Evolutionary conservation across 2,329 filamentous ascomycete species (phyloP).

Genomic region (Lojkania enalia): DNA sequence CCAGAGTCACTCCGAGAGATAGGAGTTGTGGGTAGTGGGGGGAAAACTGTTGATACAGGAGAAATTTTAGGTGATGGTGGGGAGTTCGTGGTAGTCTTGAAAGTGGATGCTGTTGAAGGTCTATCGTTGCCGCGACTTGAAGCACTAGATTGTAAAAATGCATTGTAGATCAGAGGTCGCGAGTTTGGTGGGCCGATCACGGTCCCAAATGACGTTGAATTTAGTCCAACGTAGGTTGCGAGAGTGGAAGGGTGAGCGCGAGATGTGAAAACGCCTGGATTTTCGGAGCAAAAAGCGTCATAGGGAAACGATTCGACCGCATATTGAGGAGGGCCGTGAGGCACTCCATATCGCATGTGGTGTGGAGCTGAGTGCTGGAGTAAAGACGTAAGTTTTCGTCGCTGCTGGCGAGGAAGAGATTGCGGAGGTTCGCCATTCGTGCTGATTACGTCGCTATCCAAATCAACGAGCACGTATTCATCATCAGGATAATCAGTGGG

Average conservation of each 20-base stretch:
- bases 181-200: conserved; percentile 56
- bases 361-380: conserved; percentile 90
- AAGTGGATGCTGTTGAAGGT: conserved; percentile 58
- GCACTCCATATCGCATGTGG: conserved; percentile 81
- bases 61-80: conserved; percentile 67
- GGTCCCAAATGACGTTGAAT: conserved; percentile 83
- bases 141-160: conserved; percentile 78
- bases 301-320: conserved; percentile 90
- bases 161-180: conserved; percentile 80
- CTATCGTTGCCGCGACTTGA: conserved; percentile 66
- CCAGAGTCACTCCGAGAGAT: conserved; percentile 91
- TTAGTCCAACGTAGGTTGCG: conserved; percentile 84
- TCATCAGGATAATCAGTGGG: conserved; percentile 85
- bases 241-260: conserved; percentile 71
- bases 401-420: conserved; percentile 81
- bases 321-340: conserved; percentile 87
- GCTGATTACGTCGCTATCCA: conserved; percentile 89
- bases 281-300: conserved; percentile 87
- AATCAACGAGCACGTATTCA: conserved; percentile 91
- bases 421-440: conserved; percentile 76
- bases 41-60: conserved; percentile 77
- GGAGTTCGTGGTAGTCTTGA: conserved; percentile 47
- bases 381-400: conserved; percentile 84
- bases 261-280: conserved; percentile 75
- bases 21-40: conserved; percentile 73